These are phyloP conservation scores for Mucor irregularis DNA, from an alignment of 371 early-diverging fungal species.

Conservation along the genomic window DNA sequence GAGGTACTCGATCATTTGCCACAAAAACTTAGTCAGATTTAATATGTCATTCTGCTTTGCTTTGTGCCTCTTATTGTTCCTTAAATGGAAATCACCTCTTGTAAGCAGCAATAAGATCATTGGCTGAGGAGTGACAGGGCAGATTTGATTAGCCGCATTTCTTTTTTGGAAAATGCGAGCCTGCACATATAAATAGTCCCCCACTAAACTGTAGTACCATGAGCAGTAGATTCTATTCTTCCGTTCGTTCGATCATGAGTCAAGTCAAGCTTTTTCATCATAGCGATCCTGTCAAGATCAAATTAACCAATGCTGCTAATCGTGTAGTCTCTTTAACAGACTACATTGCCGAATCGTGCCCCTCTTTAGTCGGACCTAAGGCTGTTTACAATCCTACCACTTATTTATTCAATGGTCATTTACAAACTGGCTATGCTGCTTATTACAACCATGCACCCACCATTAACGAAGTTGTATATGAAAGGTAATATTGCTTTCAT, in stretches of 20 bases:
- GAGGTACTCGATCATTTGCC: too few species aligned
- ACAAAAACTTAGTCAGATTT: too few species aligned
- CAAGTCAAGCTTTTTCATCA: slow-evolving; percentile 25
- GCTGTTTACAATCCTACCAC: slow-evolving; percentile 50
- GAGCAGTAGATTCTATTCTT: slow-evolving; percentile 3
- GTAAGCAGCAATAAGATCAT: too few species aligned
- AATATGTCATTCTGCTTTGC: too few species aligned
- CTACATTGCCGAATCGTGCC: slow-evolving; percentile 42
- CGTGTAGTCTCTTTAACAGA: slow-evolving; percentile 32
- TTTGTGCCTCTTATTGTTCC: too few species aligned
- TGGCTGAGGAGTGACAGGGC: too few species aligned
- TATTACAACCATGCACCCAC: slow-evolving; percentile 41
- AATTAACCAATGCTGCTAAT: slow-evolving; percentile 10
- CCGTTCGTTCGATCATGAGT: slow-evolving; percentile 18
- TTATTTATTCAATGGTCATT: slow-evolving; percentile 62
- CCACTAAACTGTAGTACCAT: too few species aligned
- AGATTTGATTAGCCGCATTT: too few species aligned
- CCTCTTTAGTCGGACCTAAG: slow-evolving; percentile 41
- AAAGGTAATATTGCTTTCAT: slow-evolving; percentile 47
- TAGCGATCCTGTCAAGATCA: slow-evolving; percentile 7
- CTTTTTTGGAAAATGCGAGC: too few species aligned
- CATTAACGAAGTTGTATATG: slow-evolving; percentile 45
- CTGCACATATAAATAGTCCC: too few species aligned
- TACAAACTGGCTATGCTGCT: slow-evolving; percentile 66
- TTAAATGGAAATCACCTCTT: too few species aligned